A percentile compares a stretch with the other conserved stretches of the same genome.
phyloP scores from a whole-genome alignment of 768 basidiomycete species.

The Boletus rubescentipes region DNA sequence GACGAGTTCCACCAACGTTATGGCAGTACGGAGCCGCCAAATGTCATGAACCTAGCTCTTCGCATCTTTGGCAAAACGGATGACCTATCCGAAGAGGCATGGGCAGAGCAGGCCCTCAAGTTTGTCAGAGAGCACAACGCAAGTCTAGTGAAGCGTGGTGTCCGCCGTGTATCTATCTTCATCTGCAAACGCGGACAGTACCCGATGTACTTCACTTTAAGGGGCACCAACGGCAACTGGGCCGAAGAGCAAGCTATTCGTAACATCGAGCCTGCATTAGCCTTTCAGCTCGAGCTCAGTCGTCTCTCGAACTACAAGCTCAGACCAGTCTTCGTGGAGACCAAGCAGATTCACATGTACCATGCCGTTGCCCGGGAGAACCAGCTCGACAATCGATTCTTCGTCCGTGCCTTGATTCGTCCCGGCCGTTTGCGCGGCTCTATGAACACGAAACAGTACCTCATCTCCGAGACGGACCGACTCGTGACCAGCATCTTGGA shows the following conservation, averaged over 20 bases:
- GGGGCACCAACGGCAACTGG: constrained; percentile 74
- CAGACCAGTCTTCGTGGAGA: constrained; percentile 93
- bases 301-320: constrained; percentile 97
- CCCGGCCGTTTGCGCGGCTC: constrained; percentile 90
- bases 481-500: constrained; percentile 93
- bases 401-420: constrained; percentile 93
- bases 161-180: constrained; percentile 89
- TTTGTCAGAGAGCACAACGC: constrained; percentile 69
- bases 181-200: constrained; percentile 91
- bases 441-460: constrained; percentile 96
- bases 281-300: constrained; percentile 96
- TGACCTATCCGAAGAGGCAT: constrained; percentile 73
- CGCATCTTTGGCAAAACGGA: constrained; percentile 83
- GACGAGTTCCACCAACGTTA: constrained; percentile 75
- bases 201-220: constrained; percentile 92
- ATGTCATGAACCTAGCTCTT: constrained; percentile 92
- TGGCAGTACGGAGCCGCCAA: constrained; percentile 76
- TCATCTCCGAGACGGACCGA: constrained; percentile 97
- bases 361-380: constrained; percentile 94
- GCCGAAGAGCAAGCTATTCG: constrained; percentile 94
- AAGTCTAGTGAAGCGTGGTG: constrained; percentile 69
- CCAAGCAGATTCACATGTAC: constrained; percentile 98
- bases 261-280: constrained; percentile 97
- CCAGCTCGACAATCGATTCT: constrained; percentile 97
- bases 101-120: constrained; percentile 67